Base-by-base conservation (phyloP, 2,329 filamentous ascomycete species). In the Cephalotrichum gorgonifer region DNA sequence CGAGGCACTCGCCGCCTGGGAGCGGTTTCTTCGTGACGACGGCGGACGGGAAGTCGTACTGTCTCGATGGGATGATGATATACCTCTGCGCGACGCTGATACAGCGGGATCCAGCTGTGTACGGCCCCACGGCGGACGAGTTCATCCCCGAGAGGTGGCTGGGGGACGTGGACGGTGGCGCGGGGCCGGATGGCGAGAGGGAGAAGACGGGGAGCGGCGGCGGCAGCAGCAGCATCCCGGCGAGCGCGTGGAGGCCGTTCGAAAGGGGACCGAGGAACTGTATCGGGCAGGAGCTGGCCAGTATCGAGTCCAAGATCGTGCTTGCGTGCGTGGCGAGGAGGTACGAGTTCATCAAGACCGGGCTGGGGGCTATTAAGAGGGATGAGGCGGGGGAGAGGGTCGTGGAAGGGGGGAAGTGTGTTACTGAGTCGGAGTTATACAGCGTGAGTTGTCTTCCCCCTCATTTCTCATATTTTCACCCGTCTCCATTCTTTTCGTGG, bases 221-320 rank as follows among this genome's bases (percentile, higher is more conserved):
- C 44, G 14, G 28, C 15, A 6, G n/a, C 15, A n/a, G n/a, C n/a
- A n/a, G 12, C 38, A 9, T 20, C 17, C 17, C 35, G 35, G 35
- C 48, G 44, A 67, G 70, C 50, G 71, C 73, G 1, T 80, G 68
- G 65, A 64, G 76, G 15, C 68, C 75, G 0, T 81, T 80, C 55
- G 72, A 75, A 54, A 65, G 71, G 44, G 76, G 76, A 0, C 68
- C 68, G 2, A 58, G 76, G 14, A 71, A 68, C 26, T 81, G 77
- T 53, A 69, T 80, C n/a, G 77, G 76, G 1, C 74, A 79, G 57
- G 72, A 75, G 53, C 63, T 80, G 42, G 76, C 71, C 1, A 69
- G 72, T 60, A 62, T 76, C 15, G 76, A 81, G 59, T 56, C 74
- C 22, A 71, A 70, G 53, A 62, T 74, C 28, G 68, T 74, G 6